Conservation (phyloP, 179 eudicot genomes). For the Vitellaria paradoxa region DNA sequence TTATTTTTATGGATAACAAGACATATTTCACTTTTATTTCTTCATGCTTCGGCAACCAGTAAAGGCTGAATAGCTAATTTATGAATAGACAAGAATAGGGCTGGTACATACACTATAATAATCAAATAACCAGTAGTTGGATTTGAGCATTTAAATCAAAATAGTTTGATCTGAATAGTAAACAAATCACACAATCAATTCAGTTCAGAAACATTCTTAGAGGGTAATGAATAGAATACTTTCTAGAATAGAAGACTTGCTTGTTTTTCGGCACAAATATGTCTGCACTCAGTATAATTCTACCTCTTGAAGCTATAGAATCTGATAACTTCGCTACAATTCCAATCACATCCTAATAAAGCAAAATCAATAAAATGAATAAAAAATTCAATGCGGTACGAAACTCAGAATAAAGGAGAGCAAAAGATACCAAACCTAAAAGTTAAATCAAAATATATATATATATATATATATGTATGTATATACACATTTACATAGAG, state of each 20-base stretch:
- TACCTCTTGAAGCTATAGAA: constrained; percentile 79
- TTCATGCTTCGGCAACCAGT: neutral
- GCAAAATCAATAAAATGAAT: neutral
- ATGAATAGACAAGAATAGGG: neutral
- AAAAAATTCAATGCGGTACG: neutral
- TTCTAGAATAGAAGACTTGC: constrained; percentile 81
- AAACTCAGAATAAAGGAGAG: neutral
- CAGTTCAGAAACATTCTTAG: no score
- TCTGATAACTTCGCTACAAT: constrained; percentile 90
- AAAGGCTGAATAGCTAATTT: neutral
- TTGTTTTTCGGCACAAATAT: constrained; percentile 86
- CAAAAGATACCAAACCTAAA: neutral
- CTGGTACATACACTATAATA: neutral
- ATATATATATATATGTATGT: no score
- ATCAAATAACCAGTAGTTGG: neutral
- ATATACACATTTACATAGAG: no score
- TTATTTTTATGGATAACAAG: neutral
- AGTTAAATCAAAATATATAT: no score
- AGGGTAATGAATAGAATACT: constrained; percentile 30
- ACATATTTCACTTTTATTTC: neutral
- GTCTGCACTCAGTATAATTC: constrained; percentile 81
- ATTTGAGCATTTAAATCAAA: neutral
- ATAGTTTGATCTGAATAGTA: neutral
- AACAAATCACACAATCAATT: no score
- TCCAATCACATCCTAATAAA: constrained; percentile 72